Conservation (phyloP, 2,329 filamentous ascomycete genomes). For the Calonectria leucothoes region DNA sequence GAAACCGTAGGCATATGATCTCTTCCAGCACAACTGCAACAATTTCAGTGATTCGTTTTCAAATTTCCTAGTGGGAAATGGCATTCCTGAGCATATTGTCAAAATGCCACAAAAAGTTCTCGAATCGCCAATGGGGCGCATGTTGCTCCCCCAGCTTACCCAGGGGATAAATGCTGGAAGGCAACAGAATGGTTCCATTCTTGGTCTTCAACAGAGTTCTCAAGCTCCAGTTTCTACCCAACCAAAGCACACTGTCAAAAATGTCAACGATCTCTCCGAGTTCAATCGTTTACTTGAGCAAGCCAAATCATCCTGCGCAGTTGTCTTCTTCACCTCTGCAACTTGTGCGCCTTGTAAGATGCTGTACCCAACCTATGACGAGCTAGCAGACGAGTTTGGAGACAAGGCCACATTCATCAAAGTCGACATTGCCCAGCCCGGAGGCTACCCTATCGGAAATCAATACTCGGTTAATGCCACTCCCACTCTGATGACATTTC, state of each 20-base stretch:
- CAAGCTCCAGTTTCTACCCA: conserved; percentile 32
- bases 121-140: conserved; percentile 86
- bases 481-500: conserved; percentile 89
- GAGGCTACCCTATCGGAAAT: conserved; percentile 71
- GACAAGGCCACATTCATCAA: conserved; percentile 81
- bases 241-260: conserved; percentile 62
- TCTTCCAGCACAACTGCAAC: conserved; percentile 95
- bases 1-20: conserved; percentile 77
- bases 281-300: conserved; percentile 57
- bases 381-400: conserved; percentile 79
- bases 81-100: conserved; percentile 88
- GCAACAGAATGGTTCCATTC: conserved; percentile 60
- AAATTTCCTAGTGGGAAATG: conserved; percentile 88
- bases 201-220: conserved; percentile 60
- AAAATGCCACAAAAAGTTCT: conserved; percentile 88
- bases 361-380: conserved; percentile 84
- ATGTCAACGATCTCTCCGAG: conserved; percentile 61
- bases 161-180: conserved; percentile 63
- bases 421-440: conserved; percentile 78
- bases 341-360: conserved; percentile 88
- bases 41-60: conserved; percentile 95
- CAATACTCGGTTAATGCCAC: conserved; percentile 80
- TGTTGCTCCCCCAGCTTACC: conserved; percentile 79
- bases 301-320: conserved; percentile 76
- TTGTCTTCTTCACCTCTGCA: conserved; percentile 92